Evolutionary conservation across 495 filamentous ascomycete species (phyloP), one percentile per base, ranked within the genome.

Genomic region (Talaromyces adpressus): DNA sequence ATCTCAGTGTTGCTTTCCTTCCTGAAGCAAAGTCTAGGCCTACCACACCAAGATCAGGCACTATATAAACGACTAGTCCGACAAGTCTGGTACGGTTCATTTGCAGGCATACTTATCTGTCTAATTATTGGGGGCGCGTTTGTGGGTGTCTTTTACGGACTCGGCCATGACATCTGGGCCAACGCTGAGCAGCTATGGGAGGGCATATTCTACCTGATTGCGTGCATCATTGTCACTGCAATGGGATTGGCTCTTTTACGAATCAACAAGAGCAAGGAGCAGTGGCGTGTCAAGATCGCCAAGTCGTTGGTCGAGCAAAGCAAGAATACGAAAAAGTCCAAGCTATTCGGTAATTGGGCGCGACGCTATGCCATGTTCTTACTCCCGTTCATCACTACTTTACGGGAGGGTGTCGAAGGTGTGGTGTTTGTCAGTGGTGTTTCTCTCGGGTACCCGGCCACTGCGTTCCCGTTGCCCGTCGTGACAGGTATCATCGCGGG

Each of bases 371-470:
- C 83, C 53, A 90, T 96, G 87, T 94, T 94, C 71, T 69, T 87
- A 20, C 75, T 94, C 30, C 91, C 91, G 0, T 92, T 94, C 68
- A 81, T 93, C 71, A 96, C 91, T 0, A 86, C 91, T n/a, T 76
- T 94, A 6, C 78, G 91, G 20, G 91, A 96, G 72, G 91, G 91
- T 23, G 80, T 93, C 23, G 91, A 96, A 67, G 90, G 87, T 3
- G 85, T 92, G 32, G 84, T 92, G 39, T 96, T 91, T 73, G 83
- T 94, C 61, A 89, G 89, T 23, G 91, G 91, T 23, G 91, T 96
- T 5, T 84, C 88, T 2, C 82, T 93, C 51, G 82, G 84, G n/a
- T 77, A 88, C 11, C 91, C 91, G 0, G 90, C 88, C 3, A 81
- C 79, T 6, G 78, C 91, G 0, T 88, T 95, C 56, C 91, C 91